These are phyloP conservation scores for Colletotrichum tofieldiae DNA, from an alignment of 2,329 filamentous ascomycete species.

Conservation along the genomic window DNA sequence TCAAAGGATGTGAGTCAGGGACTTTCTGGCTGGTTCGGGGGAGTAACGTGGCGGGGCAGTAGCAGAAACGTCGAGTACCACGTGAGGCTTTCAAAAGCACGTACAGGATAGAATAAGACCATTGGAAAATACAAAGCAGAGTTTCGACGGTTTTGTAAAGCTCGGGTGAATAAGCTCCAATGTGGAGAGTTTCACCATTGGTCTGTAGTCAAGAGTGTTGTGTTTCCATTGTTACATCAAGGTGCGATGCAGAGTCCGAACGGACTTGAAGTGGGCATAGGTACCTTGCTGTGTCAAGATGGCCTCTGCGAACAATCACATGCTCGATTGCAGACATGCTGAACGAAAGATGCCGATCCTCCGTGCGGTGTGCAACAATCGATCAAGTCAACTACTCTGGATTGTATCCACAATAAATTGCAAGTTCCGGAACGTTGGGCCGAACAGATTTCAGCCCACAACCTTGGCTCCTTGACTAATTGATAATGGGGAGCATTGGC, in stretches of 20 bases:
- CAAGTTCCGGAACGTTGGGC: conserved; percentile 1
- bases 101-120: not conserved
- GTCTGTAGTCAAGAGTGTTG: too few relatives aligned
- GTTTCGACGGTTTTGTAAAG: not conserved
- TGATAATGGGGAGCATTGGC: not conserved
- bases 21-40: not conserved
- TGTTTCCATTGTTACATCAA: too few relatives aligned
- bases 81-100: not conserved
- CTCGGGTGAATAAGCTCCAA: not conserved
- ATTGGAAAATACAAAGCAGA: not conserved
- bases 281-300: not conserved
- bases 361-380: too few relatives aligned
- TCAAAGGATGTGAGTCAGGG: too few relatives aligned
- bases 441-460: not conserved
- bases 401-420: not conserved
- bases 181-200: not conserved
- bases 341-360: not conserved
- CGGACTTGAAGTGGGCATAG: not conserved
- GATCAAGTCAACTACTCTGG: not conserved
- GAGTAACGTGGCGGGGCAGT: not conserved
- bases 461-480: conserved; percentile 4
- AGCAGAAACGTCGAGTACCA: not conserved
- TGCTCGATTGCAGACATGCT: not conserved
- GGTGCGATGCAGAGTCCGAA: not conserved
- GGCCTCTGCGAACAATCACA: not conserved